Conservation (phyloP, 2,329 filamentous ascomycete genomes). For the Didymella sp. region DNA sequence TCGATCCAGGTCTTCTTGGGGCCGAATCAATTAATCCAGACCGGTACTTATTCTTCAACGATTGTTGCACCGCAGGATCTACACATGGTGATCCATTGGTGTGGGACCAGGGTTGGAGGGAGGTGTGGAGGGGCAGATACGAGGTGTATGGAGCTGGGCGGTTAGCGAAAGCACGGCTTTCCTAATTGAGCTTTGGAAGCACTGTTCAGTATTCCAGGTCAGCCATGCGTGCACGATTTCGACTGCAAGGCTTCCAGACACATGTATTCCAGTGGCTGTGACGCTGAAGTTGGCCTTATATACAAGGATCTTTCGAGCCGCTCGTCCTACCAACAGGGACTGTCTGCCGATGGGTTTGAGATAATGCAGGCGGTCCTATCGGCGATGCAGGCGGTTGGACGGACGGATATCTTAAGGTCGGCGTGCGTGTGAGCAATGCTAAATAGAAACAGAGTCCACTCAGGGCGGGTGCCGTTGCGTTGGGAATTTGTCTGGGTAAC, state of each 20-base stretch:
- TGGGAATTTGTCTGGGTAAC: background rate
- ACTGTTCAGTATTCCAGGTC: background rate
- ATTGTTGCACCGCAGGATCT: conserved; percentile 12
- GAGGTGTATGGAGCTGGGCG: conserved; percentile 8
- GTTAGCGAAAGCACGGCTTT: background rate
- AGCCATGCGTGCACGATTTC: background rate
- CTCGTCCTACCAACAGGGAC: background rate
- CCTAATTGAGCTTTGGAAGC: background rate
- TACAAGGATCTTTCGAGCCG: background rate
- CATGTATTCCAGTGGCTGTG: background rate
- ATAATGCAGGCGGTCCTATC: background rate
- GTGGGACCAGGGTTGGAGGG: background rate
- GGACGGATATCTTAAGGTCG: background rate
- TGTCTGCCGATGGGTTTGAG: background rate
- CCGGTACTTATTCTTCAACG: conserved; percentile 1
- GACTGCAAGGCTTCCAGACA: background rate
- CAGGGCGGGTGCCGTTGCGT: background rate
- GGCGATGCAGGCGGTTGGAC: background rate
- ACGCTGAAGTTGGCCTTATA: background rate
- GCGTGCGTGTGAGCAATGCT: too few relatives aligned
- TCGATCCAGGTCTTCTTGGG: background rate
- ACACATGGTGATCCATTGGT: conserved; percentile 6
- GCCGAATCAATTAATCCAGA: background rate
- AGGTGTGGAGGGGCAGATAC: conserved; percentile 16
- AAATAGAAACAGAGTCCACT: background rate